Percentiles rank a stretch among this genome's conserved stretches.
phyloP scores from a whole-genome alignment of 257 asterid species.

The Haberlea rhodopensis region DNA sequence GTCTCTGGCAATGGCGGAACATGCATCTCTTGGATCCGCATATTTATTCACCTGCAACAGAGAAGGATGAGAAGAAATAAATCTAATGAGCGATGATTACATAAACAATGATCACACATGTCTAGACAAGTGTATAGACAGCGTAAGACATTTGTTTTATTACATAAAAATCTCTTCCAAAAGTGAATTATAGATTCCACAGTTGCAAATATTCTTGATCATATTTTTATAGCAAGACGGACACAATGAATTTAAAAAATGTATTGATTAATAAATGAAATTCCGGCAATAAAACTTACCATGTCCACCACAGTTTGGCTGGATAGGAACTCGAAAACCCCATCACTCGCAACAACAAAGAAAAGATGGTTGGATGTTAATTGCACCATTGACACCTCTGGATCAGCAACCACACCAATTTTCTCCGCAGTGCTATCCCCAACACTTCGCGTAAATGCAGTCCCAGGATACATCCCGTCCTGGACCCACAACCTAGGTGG shows the following conservation, averaged over 20 bases:
- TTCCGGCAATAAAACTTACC: constrained; percentile 42
- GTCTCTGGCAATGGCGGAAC: constrained; percentile 77
- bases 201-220: neutral
- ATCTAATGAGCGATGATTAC: constrained; percentile 4
- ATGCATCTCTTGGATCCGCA: constrained; percentile 78
- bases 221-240: neutral
- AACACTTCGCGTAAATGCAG: constrained; percentile 90
- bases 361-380: constrained; percentile 63
- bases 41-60: constrained; percentile 54
- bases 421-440: constrained; percentile 86
- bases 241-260: neutral
- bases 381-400: constrained; percentile 67
- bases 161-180: too few species aligned
- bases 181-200: neutral
- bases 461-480: constrained; percentile 89
- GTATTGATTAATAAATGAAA: constrained; percentile 5
- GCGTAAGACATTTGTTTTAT: neutral
- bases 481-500: constrained; percentile 97
- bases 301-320: constrained; percentile 88
- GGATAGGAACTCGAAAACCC: constrained; percentile 79
- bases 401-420: constrained; percentile 82
- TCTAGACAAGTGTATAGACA: neutral
- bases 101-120: neutral
- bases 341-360: constrained; percentile 90
- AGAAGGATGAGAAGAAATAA: constrained; percentile 11